Evolutionary conservation across 2,329 filamentous ascomycete species (phyloP).

Genomic region (Talaromyces sp.): DNA sequence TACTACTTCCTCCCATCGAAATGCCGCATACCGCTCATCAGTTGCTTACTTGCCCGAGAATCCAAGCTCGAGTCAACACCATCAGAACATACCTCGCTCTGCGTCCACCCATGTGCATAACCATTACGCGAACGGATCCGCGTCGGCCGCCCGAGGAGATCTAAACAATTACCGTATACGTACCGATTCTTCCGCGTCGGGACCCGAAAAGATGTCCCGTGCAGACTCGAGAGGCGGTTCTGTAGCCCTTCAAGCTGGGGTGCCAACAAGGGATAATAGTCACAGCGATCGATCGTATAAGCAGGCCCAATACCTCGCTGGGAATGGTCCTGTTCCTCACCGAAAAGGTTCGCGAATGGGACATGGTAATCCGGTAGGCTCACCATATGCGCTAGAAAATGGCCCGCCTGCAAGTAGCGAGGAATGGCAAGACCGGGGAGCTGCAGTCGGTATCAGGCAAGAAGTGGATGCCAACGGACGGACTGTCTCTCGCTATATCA

Average conservation of each 20-base stretch:
- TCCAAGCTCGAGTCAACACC: conserved; percentile 31
- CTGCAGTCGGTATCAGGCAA: conserved; percentile 74
- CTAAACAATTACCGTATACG: conserved; percentile 49
- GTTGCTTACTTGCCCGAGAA: conserved; percentile 28
- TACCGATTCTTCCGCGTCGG: conserved; percentile 54
- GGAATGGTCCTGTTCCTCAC: conserved; percentile 63
- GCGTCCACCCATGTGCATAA: conserved; percentile 46
- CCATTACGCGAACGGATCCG: conserved; percentile 37
- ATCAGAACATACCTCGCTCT: conserved; percentile 39
- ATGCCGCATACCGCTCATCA: conserved; percentile 38
- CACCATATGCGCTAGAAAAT: conserved; percentile 53
- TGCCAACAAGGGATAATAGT: conserved; percentile 64
- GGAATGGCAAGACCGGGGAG: conserved; percentile 93
- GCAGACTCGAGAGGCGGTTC: conserved; percentile 60
- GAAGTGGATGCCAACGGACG: conserved; percentile 83
- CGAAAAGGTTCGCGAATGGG: conserved; percentile 71
- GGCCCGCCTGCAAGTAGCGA: conserved; percentile 65
- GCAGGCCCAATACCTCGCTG: conserved; percentile 52
- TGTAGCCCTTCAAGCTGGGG: conserved; percentile 54
- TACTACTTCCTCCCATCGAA: conserved; percentile 18
- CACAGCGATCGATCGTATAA: conserved; percentile 65
- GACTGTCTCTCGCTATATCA: conserved; percentile 74
- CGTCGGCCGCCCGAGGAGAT: conserved; percentile 36
- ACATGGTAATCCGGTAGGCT: conserved; percentile 44
- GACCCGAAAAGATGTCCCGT: conserved; percentile 52